Percentiles rank a stretch among this genome's conserved stretches.
Conservation (phyloP, 2,329 filamentous ascomycete species). For the Clonostachys solani region DNA sequence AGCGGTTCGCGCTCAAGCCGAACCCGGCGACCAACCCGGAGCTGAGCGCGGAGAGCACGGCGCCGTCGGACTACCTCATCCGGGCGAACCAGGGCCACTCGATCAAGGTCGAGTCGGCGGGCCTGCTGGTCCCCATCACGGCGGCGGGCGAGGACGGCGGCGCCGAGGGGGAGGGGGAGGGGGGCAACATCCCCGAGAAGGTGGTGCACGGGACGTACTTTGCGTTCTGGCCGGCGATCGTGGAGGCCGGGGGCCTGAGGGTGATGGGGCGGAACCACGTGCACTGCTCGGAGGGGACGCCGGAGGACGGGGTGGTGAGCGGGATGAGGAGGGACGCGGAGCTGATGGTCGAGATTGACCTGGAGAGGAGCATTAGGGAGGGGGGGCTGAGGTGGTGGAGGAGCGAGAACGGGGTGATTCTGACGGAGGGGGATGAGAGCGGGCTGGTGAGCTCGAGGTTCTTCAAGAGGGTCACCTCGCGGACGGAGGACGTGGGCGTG, state of each 20-base stretch:
- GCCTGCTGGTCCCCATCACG: conserved; percentile 66
- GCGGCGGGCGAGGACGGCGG: conserved; percentile 56
- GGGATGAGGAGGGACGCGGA: conserved; percentile 79
- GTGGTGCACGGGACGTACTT: conserved; percentile 91
- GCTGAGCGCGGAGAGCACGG: conserved; percentile 20
- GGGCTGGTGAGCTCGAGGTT: conserved; percentile 57
- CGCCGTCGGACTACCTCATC: conserved; percentile 73
- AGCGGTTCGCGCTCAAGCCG: conserved; percentile 78
- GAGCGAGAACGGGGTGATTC: conserved; percentile 73
- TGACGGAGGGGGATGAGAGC: conserved; percentile 52
- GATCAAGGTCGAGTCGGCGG: conserved; percentile 69
- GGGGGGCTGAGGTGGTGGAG: conserved; percentile 66
- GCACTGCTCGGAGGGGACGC: conserved; percentile 78
- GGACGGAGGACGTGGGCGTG: conserved; percentile 54
- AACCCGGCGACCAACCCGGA: conserved; percentile 9
- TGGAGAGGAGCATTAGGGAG: conserved; percentile 60
- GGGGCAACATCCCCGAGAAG: conserved; percentile 53
- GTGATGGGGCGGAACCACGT: conserved; percentile 84
- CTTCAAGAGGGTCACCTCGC: conserved; percentile 67
- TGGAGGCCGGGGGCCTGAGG: conserved; percentile 71
- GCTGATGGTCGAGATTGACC: conserved; percentile 72
- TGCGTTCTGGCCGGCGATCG: conserved; percentile 70
- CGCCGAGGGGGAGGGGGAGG: conserved; percentile 54
- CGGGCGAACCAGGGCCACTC: conserved; percentile 95
- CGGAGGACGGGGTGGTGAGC: conserved; percentile 59